Evolutionary conservation across 2,329 filamentous ascomycete species (phyloP).

Genomic region (Gnomoniopsis sp.): DNA sequence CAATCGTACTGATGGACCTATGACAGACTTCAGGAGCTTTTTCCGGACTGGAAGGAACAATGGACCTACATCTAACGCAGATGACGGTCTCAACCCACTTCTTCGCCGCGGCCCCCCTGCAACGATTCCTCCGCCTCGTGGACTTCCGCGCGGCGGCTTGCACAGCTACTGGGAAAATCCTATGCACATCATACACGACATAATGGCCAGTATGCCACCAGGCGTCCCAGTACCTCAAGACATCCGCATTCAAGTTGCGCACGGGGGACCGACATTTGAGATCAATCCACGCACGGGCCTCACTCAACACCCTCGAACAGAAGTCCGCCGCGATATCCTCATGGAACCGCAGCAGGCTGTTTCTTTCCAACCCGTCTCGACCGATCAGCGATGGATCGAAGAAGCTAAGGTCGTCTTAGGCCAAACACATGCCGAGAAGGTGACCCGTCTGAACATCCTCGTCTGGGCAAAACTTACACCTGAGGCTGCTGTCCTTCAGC

Average conservation of each 20-base stretch:
- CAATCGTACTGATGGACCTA: slow-evolving; percentile 18
- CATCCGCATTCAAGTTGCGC: slow-evolving; percentile 49
- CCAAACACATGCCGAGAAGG: slow-evolving; percentile 62
- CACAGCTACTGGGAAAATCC: slow-evolving; percentile 46
- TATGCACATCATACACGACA: slow-evolving; percentile 52
- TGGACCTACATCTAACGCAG: slow-evolving; percentile 53
- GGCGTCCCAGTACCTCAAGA: slow-evolving; percentile 48
- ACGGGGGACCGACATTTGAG: slow-evolving; percentile 50
- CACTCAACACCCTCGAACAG: slow-evolving; percentile 40
- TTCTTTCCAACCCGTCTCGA: slow-evolving; percentile 68
- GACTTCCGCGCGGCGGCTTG: slow-evolving; percentile 44
- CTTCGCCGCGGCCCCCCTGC: slow-evolving; percentile 59
- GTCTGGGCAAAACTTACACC: slow-evolving; percentile 75
- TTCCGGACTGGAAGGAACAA: slow-evolving; percentile 50
- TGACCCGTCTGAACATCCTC: slow-evolving; percentile 62
- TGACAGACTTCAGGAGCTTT: slow-evolving; percentile 45
- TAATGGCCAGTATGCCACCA: slow-evolving; percentile 50
- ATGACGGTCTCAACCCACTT: slow-evolving; percentile 85
- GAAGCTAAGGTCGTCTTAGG: slow-evolving; percentile 87
- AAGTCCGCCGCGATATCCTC: slow-evolving; percentile 46
- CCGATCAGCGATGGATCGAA: slow-evolving; percentile 78
- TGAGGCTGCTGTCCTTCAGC: slow-evolving; percentile 59
- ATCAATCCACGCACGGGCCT: slow-evolving; percentile 33
- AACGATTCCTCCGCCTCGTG: slow-evolving; percentile 42
- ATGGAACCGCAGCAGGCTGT: slow-evolving; percentile 72